Conservation (phyloP, 2,329 filamentous ascomycete species). For the Apiospora malaysiana region DNA sequence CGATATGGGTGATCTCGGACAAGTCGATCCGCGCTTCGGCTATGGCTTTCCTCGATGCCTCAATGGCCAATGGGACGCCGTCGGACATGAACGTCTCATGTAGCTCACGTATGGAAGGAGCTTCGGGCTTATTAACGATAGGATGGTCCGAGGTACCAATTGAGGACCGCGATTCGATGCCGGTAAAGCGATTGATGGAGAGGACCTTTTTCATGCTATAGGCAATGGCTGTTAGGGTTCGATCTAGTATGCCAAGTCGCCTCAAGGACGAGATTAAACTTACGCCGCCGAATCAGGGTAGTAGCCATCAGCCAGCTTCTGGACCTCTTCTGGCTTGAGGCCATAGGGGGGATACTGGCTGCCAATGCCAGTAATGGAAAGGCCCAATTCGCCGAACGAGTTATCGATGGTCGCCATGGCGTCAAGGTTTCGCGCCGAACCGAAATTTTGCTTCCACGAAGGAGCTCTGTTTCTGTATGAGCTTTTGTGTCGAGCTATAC, state of each 20-base stretch:
- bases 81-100: constrained; percentile 61
- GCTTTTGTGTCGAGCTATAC: background rate
- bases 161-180: constrained; percentile 67
- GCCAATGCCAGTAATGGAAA: constrained; percentile 65
- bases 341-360: constrained; percentile 64
- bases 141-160: constrained; percentile 67
- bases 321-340: constrained; percentile 56
- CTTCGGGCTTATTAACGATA: constrained; percentile 59
- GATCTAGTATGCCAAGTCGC: background rate
- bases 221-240: constrained; percentile 17
- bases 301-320: constrained; percentile 59
- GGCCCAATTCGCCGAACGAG: constrained; percentile 57
- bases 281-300: constrained; percentile 66
- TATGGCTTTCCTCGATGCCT: constrained; percentile 60
- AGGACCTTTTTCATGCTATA: constrained; percentile 67
- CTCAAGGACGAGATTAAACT: constrained; percentile 37
- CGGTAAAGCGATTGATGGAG: constrained; percentile 68
- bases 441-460: background rate
- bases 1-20: constrained; percentile 67
- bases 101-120: constrained; percentile 61
- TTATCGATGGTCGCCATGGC: constrained; percentile 50
- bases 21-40: constrained; percentile 58
- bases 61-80: constrained; percentile 63
- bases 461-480: background rate
- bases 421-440: constrained; percentile 14